These are phyloP conservation scores for Vanrija pseudolonga DNA, from an alignment of 1,284 basidiomycete species.

Conservation along the genomic window DNA sequence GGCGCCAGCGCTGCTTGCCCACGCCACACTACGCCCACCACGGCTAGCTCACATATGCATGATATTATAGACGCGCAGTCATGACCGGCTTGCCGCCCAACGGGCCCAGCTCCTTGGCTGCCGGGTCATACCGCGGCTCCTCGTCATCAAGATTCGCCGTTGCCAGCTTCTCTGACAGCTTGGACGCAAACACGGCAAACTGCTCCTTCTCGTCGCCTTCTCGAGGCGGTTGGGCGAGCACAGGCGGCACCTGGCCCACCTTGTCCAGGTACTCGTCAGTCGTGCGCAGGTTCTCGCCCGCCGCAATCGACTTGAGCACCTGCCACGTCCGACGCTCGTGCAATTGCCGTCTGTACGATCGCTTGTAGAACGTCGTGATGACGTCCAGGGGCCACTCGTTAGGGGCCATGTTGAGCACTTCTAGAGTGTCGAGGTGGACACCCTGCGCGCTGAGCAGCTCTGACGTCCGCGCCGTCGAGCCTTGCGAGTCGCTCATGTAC, in stretches of 20 bases:
- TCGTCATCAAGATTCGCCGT: not conserved
- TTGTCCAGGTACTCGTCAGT: slow-evolving; percentile 4
- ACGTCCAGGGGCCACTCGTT: slow-evolving; percentile 67
- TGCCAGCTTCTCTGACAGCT: slow-evolving; percentile 10
- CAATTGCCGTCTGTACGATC: slow-evolving; percentile 70
- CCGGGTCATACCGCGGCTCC: not conserved
- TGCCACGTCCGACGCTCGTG: slow-evolving; percentile 54
- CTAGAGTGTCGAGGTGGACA: slow-evolving; percentile 67
- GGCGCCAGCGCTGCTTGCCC: not conserved
- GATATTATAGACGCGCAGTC: slow-evolving; percentile 4
- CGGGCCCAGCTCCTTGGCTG: slow-evolving; percentile 2
- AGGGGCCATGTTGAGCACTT: slow-evolving; percentile 71
- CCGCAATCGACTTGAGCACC: slow-evolving; percentile 44
- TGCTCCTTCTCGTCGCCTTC: not conserved
- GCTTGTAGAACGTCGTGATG: slow-evolving; percentile 70
- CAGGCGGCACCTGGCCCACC: slow-evolving; percentile 25
- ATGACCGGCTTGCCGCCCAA: not conserved
- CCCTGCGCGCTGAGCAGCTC: slow-evolving; percentile 73
- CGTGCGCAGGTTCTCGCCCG: slow-evolving; percentile 40
- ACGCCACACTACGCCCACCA: too few species aligned
- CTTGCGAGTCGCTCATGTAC: slow-evolving; percentile 69
- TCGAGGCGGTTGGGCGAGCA: slow-evolving; percentile 9
- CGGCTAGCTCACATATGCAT: slow-evolving; percentile 1
- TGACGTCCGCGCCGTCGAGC: slow-evolving; percentile 65
- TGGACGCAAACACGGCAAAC: not conserved